Conservation (phyloP, 345 rosid genomes). For the Pugionium cornutum region DNA sequence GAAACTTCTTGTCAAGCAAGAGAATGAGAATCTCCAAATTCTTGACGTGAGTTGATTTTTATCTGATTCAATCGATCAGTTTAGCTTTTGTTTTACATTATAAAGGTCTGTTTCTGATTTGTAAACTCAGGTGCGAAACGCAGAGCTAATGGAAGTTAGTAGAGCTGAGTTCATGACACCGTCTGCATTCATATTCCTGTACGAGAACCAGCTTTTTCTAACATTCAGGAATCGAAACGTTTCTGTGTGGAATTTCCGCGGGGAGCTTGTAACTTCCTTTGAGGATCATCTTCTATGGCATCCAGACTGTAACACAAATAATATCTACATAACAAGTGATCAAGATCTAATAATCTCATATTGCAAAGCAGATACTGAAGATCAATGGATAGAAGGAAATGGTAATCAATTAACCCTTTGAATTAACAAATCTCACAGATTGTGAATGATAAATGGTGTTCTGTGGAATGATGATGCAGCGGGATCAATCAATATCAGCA, state of each 20-base stretch:
- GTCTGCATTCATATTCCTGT: constrained; percentile 89
- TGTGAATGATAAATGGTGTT: not conserved
- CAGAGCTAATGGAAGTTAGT: constrained; percentile 80
- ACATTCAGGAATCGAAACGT: constrained; percentile 87
- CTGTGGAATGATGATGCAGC: constrained; percentile 41
- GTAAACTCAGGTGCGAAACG: constrained; percentile 64
- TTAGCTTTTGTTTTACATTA: not conserved
- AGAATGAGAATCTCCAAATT: constrained; percentile 95
- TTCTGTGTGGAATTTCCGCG: constrained; percentile 93
- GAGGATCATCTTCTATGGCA: constrained; percentile 97
- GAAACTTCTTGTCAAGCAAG: constrained; percentile 98
- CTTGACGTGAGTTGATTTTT: constrained; percentile 66
- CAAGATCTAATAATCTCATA: constrained; percentile 98
- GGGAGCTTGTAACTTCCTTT: constrained; percentile 95
- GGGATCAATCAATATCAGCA: constrained; percentile 90
- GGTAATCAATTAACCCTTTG: constrained; percentile 47
- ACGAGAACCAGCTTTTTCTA: constrained; percentile 91
- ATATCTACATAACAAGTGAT: constrained; percentile 92
- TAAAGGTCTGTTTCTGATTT: constrained; percentile 19
- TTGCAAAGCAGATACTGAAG: constrained; percentile 94
- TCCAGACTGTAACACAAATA: constrained; percentile 96
- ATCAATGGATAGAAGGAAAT: constrained; percentile 84
- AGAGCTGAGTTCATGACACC: constrained; percentile 88
- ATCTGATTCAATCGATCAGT: not conserved
- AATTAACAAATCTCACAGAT: constrained; percentile 2